Percentiles rank a stretch among this genome's conserved stretches.
These are phyloP conservation scores for Quambalaria eucalypti DNA, from an alignment of 1,284 basidiomycete species.

Conservation along the genomic window DNA sequence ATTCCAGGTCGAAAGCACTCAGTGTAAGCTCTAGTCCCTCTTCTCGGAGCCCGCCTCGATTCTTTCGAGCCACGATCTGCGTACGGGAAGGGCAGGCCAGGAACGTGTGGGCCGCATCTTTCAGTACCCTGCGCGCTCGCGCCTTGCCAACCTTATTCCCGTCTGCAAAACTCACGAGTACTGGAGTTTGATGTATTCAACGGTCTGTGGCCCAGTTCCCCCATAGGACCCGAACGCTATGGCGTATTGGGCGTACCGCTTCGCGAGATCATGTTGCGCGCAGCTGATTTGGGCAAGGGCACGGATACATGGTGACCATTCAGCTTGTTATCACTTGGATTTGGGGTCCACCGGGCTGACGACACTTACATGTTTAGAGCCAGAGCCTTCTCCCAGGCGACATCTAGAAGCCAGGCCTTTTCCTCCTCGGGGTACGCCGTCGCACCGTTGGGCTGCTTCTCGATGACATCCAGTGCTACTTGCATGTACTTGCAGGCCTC, in stretches of 20 bases:
- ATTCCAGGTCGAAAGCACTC: too few relatives aligned
- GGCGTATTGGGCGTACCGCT: background rate
- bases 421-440: background rate
- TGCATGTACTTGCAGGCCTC: background rate
- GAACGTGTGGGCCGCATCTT: too few relatives aligned
- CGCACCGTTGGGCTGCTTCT: background rate
- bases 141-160: too few relatives aligned
- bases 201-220: background rate
- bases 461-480: background rate
- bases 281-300: background rate
- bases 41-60: too few relatives aligned
- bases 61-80: too few relatives aligned
- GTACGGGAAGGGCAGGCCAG: too few relatives aligned
- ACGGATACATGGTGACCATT: background rate
- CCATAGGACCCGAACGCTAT: background rate
- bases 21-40: too few relatives aligned
- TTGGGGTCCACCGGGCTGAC: background rate
- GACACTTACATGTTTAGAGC: background rate
- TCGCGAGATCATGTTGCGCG: background rate
- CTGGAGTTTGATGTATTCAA: background rate
- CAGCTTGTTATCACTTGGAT: background rate
- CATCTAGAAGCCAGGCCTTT: background rate
- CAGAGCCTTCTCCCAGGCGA: background rate
- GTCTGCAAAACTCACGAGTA: background rate
- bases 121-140: too few relatives aligned